Percentiles rank a stretch among this genome's conserved stretches.
phyloP scores from a whole-genome alignment of 2,329 filamentous ascomycete species.

The Bertia moriformis region DNA sequence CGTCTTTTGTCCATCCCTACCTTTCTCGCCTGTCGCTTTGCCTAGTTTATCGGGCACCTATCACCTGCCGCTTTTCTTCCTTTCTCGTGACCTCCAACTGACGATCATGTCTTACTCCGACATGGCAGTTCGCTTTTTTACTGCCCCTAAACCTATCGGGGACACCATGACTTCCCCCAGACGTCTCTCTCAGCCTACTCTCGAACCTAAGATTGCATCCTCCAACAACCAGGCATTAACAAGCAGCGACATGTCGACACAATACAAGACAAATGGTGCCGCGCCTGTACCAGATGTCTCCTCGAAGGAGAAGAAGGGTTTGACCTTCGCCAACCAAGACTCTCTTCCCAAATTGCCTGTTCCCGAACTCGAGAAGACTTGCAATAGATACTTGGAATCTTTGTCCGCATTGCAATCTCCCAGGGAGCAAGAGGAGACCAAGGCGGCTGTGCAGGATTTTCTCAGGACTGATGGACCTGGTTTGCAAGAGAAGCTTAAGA shows the following conservation, averaged over 20 bases:
- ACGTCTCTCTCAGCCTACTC: neutral
- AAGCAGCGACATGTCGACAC: too few species aligned
- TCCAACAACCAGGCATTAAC: neutral
- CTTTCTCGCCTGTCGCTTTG: neutral
- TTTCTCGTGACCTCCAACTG: neutral
- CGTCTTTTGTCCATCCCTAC: constrained; percentile 1
- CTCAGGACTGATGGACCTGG: constrained; percentile 66
- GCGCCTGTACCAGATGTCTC: neutral
- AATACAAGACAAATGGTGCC: too few species aligned
- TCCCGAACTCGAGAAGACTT: constrained; percentile 67
- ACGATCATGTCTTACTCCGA: neutral
- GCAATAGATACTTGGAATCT: constrained; percentile 64
- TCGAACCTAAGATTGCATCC: neutral
- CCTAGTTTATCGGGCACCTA: neutral
- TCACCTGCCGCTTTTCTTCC: neutral
- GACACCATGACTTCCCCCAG: neutral
- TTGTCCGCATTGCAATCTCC: constrained; percentile 67
- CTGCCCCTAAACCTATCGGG: neutral
- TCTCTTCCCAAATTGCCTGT: constrained; percentile 84
- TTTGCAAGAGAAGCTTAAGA: constrained; percentile 76
- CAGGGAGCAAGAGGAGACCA: constrained; percentile 72
- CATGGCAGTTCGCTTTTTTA: neutral
- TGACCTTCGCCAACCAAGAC: constrained; percentile 83
- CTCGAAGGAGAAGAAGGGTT: constrained; percentile 30
- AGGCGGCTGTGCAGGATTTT: constrained; percentile 69